Base-by-base conservation (phyloP, 1,284 basidiomycete species). In the Coriolopsis trogii region DNA sequence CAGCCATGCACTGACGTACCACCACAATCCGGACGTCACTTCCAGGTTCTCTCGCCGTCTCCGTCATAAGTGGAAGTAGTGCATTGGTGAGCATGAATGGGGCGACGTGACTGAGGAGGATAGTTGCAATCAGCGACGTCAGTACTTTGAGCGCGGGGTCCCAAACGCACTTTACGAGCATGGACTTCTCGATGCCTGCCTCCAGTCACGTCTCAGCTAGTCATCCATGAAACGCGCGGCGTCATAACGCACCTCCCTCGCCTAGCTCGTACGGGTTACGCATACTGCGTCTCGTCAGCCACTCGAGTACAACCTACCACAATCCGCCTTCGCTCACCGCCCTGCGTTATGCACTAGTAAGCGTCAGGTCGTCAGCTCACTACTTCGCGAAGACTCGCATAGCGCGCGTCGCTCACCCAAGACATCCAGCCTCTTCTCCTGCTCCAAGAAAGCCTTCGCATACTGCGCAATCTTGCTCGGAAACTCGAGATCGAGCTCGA, bases 341-440 rank as follows among this genome's bases (percentile, higher is more conserved):
- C 71, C 80, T 46, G 81, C 81, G 56, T 84, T 82, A 55, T 82
- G 77, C 20, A 84, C 79, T 46, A 25, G n/a, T n/a, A n/a, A n/a
- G n/a, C n/a, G n/a, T n/a, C n/a, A n/a, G n/a, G n/a, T n/a, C n/a
- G n/a, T n/a, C n/a, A n/a, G n/a, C n/a, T n/a, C n/a, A n/a, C n/a
- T n/a, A n/a, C n/a, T n/a, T n/a, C n/a, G n/a, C n/a, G n/a, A n/a
- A n/a, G n/a, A n/a, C n/a, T n/a, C n/a, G n/a, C n/a, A n/a, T n/a
- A n/a, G 31, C 28, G 12, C n/a, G 44, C 62, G 31, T 40, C n/a
- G n/a, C n/a, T n/a, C n/a, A 65, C 64, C 54, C 6, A 84, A 67
- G 20, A 82, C 65, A 52, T 85, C 81, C 48, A 84, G 61, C 29
- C 76, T 70, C 23, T 62, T 65, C 60, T 85, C 81, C 40, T 66